A percentile compares a stretch with the other conserved stretches of the same genome.
Evolutionary conservation across 2,329 filamentous ascomycete species (phyloP).

Genomic region (Penicillium occitanis): DNA sequence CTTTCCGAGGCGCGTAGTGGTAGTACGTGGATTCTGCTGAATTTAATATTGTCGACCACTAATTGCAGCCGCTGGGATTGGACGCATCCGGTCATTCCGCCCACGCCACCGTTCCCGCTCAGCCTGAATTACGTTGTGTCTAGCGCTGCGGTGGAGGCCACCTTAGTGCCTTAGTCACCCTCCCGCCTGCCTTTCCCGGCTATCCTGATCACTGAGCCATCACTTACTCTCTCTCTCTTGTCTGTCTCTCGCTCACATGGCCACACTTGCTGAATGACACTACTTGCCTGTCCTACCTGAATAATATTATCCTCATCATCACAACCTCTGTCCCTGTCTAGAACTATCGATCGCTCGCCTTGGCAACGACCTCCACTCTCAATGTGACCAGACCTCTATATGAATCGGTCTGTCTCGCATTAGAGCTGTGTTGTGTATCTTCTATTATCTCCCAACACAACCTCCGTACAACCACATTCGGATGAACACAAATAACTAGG

Average conservation of each 20-base stretch:
- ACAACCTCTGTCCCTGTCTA: neutral
- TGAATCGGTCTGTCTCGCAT: conserved; percentile 1
- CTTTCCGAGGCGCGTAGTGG: neutral
- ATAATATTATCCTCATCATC: neutral
- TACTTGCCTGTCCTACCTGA: neutral
- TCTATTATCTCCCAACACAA: neutral
- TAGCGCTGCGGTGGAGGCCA: conserved; percentile 14
- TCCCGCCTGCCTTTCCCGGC: conserved; percentile 1
- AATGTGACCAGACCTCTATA: neutral
- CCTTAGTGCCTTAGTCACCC: conserved; percentile 17
- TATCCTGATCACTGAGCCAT: neutral
- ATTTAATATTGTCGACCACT: neutral
- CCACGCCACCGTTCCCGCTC: conserved; percentile 25
- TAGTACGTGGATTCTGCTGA: neutral
- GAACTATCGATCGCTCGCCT: neutral
- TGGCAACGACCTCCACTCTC: neutral
- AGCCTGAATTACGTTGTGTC: conserved; percentile 25
- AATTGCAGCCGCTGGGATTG: neutral
- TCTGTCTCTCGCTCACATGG: conserved; percentile 29
- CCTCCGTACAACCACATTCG: neutral
- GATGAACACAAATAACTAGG: neutral
- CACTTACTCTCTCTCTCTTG: conserved; percentile 8
- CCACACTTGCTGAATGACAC: conserved; percentile 24
- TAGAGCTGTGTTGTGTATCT: neutral
- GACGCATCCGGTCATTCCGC: conserved; percentile 25